Conservation (phyloP, 768 basidiomycete genomes). For the Dendrothele bispora region DNA sequence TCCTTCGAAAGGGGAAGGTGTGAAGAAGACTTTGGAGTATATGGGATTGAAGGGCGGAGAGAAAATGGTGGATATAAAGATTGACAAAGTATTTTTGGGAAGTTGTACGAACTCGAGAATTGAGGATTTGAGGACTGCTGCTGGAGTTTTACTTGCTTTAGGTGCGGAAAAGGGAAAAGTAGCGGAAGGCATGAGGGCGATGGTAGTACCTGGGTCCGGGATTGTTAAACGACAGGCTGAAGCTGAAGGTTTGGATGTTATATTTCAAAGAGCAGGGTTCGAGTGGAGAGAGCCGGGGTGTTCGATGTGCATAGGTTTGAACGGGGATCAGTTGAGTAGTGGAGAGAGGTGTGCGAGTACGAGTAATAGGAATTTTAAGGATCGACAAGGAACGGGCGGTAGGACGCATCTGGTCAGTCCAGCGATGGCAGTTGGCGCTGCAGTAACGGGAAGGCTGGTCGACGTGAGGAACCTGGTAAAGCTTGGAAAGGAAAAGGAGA, state of each 20-base stretch:
- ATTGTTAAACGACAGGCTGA: slow-evolving; percentile 66
- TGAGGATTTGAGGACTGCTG: slow-evolving; percentile 35
- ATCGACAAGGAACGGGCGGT: slow-evolving; percentile 61
- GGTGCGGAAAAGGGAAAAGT: slow-evolving; percentile 50
- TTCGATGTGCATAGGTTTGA: slow-evolving; percentile 73
- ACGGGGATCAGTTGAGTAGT: slow-evolving; percentile 60
- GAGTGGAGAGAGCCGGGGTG: slow-evolving; percentile 72
- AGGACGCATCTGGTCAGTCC: slow-evolving; percentile 63
- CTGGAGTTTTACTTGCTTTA: slow-evolving; percentile 46
- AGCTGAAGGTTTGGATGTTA: slow-evolving; percentile 57
- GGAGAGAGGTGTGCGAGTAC: slow-evolving; percentile 61
- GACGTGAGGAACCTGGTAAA: slow-evolving; percentile 51
- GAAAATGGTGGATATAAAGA: slow-evolving; percentile 51
- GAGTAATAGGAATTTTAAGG: slow-evolving; percentile 68
- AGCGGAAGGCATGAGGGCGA: slow-evolving; percentile 52
- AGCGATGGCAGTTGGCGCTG: slow-evolving; percentile 69
- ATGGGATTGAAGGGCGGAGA: slow-evolving; percentile 71
- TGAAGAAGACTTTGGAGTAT: slow-evolving; percentile 52
- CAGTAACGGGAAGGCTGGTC: slow-evolving; percentile 55
- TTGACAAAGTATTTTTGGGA: slow-evolving; percentile 68
- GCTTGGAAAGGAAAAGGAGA: slow-evolving; percentile 14
- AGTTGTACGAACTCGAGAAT: slow-evolving; percentile 65
- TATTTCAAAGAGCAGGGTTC: slow-evolving; percentile 65
- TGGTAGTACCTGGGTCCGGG: slow-evolving; percentile 68
- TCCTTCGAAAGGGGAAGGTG: slow-evolving; percentile 40